Evolutionary conservation across 2,329 filamentous ascomycete species (phyloP), one percentile per base, ranked within the genome.

Genomic region (Exophiala bonariae): DNA sequence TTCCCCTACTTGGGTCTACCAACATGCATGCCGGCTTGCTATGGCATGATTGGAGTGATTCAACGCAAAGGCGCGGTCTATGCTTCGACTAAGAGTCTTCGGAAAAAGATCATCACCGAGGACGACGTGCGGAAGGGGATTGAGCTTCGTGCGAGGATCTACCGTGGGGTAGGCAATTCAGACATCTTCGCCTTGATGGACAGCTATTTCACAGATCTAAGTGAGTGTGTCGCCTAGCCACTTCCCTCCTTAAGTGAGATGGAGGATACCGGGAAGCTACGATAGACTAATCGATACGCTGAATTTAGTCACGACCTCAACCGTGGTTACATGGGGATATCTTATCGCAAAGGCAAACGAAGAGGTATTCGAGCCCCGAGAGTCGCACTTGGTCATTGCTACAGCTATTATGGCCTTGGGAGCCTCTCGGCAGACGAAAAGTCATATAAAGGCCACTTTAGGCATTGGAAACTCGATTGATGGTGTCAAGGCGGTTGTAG

Each of bases 401-500:
- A 41, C 47, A 8, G 41, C 47, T n/a, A 49, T 49, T 23, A 41
- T 37, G 31, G 47, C 47, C 5, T 26, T 49, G 36, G 47, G 47
- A 3, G 47, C 47, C 13, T 44, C 47, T 3, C 41, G 47, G 6
- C 47, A 49, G 41, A 45, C 47, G 11, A 44, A 37, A 32, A 49
- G 47, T 31, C 47, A 49, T 36, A 28, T 44, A 8, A 49, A 49
- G 20, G 47, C 47, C 16, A 45, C 47, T 6, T 17, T 49, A n/a
- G 41, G 41, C 3, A 36, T 45, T 11, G 47, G 47, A 10, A 44
- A 45, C 14, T 40, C 34, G 8, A 17, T 40, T n/a, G 10, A 22
- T 3, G 11, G 13, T 23, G 41, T 44, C 33, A 49, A 44, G 32
- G 33, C 40, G 1, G 30, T 49, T n/a, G 18, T 40, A 28, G 14